Base-by-base conservation (phyloP, 768 basidiomycete species). In the Russula compacta region DNA sequence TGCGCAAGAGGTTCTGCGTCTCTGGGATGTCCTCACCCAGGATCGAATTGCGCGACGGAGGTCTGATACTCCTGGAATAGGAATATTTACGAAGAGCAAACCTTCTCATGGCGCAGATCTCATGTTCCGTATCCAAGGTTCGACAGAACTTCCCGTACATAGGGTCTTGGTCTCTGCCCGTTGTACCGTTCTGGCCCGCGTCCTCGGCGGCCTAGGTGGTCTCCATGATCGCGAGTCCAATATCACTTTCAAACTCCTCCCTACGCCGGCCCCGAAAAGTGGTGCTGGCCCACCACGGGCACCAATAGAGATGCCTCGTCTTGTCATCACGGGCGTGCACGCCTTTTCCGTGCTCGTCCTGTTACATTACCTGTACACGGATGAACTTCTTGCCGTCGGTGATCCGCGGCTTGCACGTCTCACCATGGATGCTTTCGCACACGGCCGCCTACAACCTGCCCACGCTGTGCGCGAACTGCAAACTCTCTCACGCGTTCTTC, bases 311-410 rank as follows among this genome's bases (percentile, higher is more conserved):
- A 32, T 56, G 6, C 62, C 59, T 19, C 70, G 72, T 12, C 69
- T 88, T 1, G 69, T 70, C 17, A 67, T 95, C 47, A 68, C 75
- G 0, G 83, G 83, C 2, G 83, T 82, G 62, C 81, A 84, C 48
- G 78, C 86, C 0, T 73, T 95, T 7, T 75, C 91, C 0, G 72
- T 87, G 15, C 79, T 97, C 15, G 78, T 95, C 21, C 75, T 98
- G 19, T 71, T 97, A 19, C 79, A 84, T 24, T 98, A 93, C 68
- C 72, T 98, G n/a, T 98, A 98, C 72, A 81, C 89, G 1, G 95
- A 99, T 70, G 81, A 85, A 43, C 72, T 95, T 1, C 75, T 91
- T 11, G 84, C 91, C 0, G 71, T 94, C 14, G 95, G 93, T 91
- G 94, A 98, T 70, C 77, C 78, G 12, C 82, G 92, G 17, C 77